Evolutionary conservation across 75 land plant species (phyloP), one percentile per base, ranked within the genome.

Genomic region (Gnetum montanum): DNA sequence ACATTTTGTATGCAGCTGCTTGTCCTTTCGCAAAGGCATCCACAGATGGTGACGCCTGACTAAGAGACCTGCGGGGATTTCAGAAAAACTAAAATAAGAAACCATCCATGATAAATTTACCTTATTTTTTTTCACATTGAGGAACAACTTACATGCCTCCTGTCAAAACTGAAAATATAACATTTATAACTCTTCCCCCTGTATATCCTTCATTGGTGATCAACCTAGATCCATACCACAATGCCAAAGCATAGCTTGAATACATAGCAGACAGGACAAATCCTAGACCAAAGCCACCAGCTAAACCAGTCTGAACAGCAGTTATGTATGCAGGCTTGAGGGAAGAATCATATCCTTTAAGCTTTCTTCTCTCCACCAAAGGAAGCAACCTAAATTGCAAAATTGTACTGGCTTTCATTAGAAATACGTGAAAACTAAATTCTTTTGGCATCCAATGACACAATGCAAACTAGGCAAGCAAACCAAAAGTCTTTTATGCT

Each of bases 1-100:
- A 89, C 87, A 94, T 90, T 64, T 94, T 94, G 66, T 48, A 90
- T 30, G 96, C 96, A 66, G 98, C 98, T 35, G 96, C 96, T 67
- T 64, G 77, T 16, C 98, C 96, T 20, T 90, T 62, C 25, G 85
- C 82, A 77, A 94, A 71, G 47, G 98, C 80, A 46, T 49, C 73
- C 56, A 89, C 12, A 53, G 82, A 85, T 0, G 98, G 98, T 31
- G 90, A 71, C 27, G 85, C 72, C 57, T 94, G 91, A 29, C 98
- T 96, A n/a, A 94, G 60, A 30, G 90, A 79, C 71, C 97, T 88
- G 66, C 1, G 6, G 31, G 18, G 23, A 13, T 12, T 85, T 91
- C 82, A 88, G 71, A 22, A 25, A 22, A 29, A 29, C 8, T 43
- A 1, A 18, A 11, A 35, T 27, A 31, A 41, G 10, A 13, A 4